Conservation (phyloP, 768 basidiomycete species). For the Auricularia sp. region DNA sequence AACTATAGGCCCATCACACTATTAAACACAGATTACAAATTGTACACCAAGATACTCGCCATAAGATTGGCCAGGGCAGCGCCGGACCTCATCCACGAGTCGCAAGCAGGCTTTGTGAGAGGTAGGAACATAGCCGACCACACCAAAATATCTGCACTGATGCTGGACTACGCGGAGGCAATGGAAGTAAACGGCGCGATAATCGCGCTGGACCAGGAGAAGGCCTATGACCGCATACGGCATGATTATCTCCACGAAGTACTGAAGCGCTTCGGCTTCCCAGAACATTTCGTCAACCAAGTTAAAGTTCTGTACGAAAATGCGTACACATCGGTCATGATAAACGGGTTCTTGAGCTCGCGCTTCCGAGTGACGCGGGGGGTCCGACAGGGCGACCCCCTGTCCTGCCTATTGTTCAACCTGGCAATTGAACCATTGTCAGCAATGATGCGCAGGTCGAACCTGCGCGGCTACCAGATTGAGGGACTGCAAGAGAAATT, state of each 20-base stretch:
- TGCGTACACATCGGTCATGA: constrained; percentile 20
- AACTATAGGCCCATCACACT: constrained; percentile 16
- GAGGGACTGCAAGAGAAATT: constrained; percentile 8
- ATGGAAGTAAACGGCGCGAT: constrained; percentile 9
- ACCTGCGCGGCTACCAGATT: constrained; percentile 13
- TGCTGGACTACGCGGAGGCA: constrained; percentile 9
- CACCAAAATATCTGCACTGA: constrained; percentile 14
- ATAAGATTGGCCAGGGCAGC: constrained; percentile 10
- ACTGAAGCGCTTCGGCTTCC: constrained; percentile 4
- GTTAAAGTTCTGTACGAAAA: constrained; percentile 20
- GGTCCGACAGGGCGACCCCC: constrained; percentile 28
- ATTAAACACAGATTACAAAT: constrained; percentile 24
- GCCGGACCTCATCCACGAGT: constrained; percentile 17
- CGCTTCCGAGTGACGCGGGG: constrained; percentile 21
- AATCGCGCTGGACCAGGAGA: constrained; percentile 12
- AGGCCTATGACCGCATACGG: constrained; percentile 12
- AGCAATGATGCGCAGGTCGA: constrained; percentile 17
- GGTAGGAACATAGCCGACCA: constrained; percentile 24
- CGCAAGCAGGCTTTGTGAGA: constrained; percentile 31
- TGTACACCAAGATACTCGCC: constrained; percentile 17
- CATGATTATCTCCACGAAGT: constrained; percentile 12
- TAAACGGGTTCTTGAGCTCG: constrained; percentile 23
- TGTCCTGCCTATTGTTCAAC: constrained; percentile 31
- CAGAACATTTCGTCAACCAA: constrained; percentile 12
- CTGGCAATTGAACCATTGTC: constrained; percentile 32